Base-by-base conservation (phyloP, 2,329 filamentous ascomycete species). In the Penicillium polonicum region DNA sequence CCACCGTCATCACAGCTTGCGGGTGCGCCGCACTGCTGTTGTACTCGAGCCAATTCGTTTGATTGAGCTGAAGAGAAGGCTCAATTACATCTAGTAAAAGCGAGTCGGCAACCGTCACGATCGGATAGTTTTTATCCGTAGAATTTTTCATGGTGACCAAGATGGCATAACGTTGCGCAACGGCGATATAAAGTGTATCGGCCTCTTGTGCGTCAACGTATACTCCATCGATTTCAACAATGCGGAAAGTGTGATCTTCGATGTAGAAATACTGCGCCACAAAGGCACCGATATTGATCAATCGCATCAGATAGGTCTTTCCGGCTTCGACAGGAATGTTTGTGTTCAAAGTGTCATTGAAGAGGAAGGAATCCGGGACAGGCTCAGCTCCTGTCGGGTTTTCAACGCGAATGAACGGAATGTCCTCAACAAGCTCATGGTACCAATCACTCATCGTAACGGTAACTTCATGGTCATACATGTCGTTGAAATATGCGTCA, bases 211-310 rank as follows among this genome's bases (percentile, higher is more conserved):
- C 79, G 58, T 89, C 80, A 0, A 82, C 85, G 64, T 88, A 91
- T 12, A 90, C 80, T 7, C 88, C 89, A 68, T 91, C 89, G 1
- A 91, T 84, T 71, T 91, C 88, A 35, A 91, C 82, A 54, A 91
- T 85, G 29, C 79, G 82, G 75, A 91, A 85, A 33, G 83, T 87
- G 55, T 82, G 79, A 42, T 72, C 76, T 59, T 81, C 78, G 44
- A 82, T 78, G 48, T 74, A 79, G 58, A 83, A 74, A 57, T 80
- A 80, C 61, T 82, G 80, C 23, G 72, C 75, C 1, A 78, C 79
- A 72, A 92, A 33, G 6, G 51, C 48, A n/a, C 43, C 44, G 27
- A 58, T 46, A 53, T 60, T 21, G 52, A 52, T 59, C 56, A 42
- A 76, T 29, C 87, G 86, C 66, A 93, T 80, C n/a, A 91, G 76